Base-by-base conservation (phyloP, 192 early-diverging fungal species). In the Phycomyces nitens region DNA sequence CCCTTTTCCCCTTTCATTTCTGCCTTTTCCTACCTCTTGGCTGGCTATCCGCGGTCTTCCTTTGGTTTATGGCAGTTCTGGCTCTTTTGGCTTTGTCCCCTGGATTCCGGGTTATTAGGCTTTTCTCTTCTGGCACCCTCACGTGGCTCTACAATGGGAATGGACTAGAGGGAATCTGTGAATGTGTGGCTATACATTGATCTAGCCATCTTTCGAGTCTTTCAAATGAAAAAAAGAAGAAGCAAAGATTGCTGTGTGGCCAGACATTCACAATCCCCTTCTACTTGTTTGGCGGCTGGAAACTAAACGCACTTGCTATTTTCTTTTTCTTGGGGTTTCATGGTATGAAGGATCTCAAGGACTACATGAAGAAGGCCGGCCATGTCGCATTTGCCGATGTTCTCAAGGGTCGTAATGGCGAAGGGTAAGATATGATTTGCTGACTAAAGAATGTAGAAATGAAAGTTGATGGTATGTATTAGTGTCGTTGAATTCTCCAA, bases 301-400 rank as follows among this genome's bases (percentile, higher is more conserved):
- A 34, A 34, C 29, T 34, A 34, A 34, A 54, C 34, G 43, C 42
- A 22, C 43, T 21, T 21, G 29, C 57, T 62, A 40, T 59, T 69
- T 39, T 69, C 53, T 57, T 47, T 60, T 55, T 53, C 40, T 49
- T 58, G 58, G 57, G 50, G 27, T 43, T 69, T 56, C 66, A 27
- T 56, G 29, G 68, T 51, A 72, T 78, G 69, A 80, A 96, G 93
- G 94, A 94, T 80, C 83, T 98, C 78, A 98, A 98, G 81, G 95
- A 97, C 71, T 80, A 93, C 65, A 92, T 96, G 79, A 89, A 93
- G 62, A 92, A 93, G 66, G 95, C 92, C 27, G 95, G 95, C 56
- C 92, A 95, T 71, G 95, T 98, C 16, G 84, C 87, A 23, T 98
- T 92, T 82, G 90, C 96, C 7, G 93, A 97, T 71, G 84, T 93